Percentiles rank a stretch among this genome's conserved stretches.
These are phyloP conservation scores for Ampelomyces quisqualis DNA, from an alignment of 2,329 filamentous ascomycete species.

Conservation along the genomic window DNA sequence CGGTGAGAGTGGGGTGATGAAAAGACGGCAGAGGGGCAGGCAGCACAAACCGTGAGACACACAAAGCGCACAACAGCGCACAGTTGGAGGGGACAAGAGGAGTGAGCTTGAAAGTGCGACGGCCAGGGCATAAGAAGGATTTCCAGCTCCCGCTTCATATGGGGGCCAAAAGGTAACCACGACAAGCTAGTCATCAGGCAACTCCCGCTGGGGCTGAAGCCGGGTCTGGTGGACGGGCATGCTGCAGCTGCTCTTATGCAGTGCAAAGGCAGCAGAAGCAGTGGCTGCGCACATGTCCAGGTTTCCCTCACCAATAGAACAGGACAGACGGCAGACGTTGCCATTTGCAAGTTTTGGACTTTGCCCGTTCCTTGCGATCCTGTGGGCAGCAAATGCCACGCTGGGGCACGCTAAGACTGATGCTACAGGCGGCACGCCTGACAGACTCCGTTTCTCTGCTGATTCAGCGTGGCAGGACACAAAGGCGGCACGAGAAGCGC, in stretches of 20 bases:
- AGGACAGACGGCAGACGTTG: too few species aligned
- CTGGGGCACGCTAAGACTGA: constrained; percentile 9
- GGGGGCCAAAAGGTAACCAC: constrained; percentile 27
- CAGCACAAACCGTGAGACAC: constrained; percentile 28
- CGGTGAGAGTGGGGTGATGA: constrained; percentile 22
- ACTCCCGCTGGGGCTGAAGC: constrained; percentile 26
- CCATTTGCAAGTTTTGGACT: too few species aligned
- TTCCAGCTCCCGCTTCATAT: constrained; percentile 12
- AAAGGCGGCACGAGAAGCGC: constrained; percentile 14
- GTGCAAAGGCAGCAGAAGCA: constrained; percentile 6
- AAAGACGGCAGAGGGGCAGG: constrained; percentile 16
- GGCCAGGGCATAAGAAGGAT: constrained; percentile 24
- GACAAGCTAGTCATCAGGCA: constrained; percentile 37
- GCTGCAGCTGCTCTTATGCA: constrained; percentile 5
- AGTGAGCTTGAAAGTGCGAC: constrained; percentile 19
- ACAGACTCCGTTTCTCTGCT: too few species aligned
- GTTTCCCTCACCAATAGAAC: constrained; percentile 2
- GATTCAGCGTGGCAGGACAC: constrained; percentile 4
- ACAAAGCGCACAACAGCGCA: constrained; percentile 16
- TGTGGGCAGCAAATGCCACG: too few species aligned
- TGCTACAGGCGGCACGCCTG: constrained; percentile 1
- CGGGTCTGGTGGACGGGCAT: constrained; percentile 25
- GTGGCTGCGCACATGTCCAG: constrained; percentile 13
- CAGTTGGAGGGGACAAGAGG: constrained; percentile 15
- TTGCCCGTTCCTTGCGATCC: too few species aligned